phyloP scores from a whole-genome alignment of 768 basidiomycete genomes.

The Tricholoma saponaceum region DNA sequence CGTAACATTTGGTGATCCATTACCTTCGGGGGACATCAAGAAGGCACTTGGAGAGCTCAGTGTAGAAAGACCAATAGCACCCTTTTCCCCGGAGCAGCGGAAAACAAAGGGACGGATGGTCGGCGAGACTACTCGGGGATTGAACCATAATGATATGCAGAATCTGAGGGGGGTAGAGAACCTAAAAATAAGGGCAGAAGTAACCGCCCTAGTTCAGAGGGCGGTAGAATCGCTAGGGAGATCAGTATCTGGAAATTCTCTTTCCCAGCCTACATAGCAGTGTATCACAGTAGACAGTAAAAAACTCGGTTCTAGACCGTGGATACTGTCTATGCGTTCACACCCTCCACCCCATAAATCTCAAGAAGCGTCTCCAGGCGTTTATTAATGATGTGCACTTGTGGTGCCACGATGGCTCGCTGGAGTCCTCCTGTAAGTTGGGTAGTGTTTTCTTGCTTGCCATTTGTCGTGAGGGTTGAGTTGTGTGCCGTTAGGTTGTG shows the following conservation, averaged over 20 bases:
- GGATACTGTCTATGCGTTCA: background rate
- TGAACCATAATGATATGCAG: slow-evolving; percentile 2
- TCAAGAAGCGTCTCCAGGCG: slow-evolving; percentile 14
- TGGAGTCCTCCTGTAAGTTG: background rate
- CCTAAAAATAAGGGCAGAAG: slow-evolving; percentile 39
- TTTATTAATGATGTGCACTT: slow-evolving; percentile 10
- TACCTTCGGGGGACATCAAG: slow-evolving; percentile 40
- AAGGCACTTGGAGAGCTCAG: slow-evolving; percentile 14
- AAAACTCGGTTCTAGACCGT: background rate
- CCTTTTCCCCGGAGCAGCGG: slow-evolving; percentile 5
- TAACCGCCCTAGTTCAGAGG: slow-evolving; percentile 50
- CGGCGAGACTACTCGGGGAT: background rate
- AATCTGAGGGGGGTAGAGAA: background rate
- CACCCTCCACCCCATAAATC: slow-evolving; percentile 10
- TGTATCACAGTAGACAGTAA: slow-evolving; percentile 1
- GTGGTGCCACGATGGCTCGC: background rate
- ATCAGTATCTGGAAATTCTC: slow-evolving; percentile 38
- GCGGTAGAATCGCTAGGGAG: slow-evolving; percentile 52
- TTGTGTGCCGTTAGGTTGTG: slow-evolving; percentile 10
- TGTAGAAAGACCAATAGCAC: background rate
- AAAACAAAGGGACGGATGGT: slow-evolving; percentile 21
- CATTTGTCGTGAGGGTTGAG: background rate
- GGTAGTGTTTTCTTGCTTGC: background rate
- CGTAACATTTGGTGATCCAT: slow-evolving; percentile 78
- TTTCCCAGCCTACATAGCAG: slow-evolving; percentile 11